Evolutionary conservation across 176 grass and related monocot species (phyloP), one percentile per base, ranked within the genome.

Genomic region (Hsuehochloa calcarea): DNA sequence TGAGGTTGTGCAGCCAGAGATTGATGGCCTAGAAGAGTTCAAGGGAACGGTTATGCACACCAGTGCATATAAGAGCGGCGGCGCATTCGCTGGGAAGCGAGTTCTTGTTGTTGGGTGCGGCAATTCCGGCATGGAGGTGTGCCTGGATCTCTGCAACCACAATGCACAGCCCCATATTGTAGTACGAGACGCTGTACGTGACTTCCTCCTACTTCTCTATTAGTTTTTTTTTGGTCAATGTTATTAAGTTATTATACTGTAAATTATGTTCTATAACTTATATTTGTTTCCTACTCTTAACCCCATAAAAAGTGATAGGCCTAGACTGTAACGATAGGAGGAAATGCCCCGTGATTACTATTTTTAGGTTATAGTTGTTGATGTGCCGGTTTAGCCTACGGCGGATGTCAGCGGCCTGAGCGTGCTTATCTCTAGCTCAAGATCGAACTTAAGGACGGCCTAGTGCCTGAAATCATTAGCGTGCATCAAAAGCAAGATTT

Each of bases 81-180:
- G 25, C 17, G 51, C 50, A 43, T 96, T 99, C 72, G 16, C 81
- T 19, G 90, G 86, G 20, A 91, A 89, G 83, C 84, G 77, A 20
- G 93, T 99, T 12, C 96, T 99, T 11, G 96, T 99, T 23, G 82
- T 99, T 35, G 96, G 96, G 15, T 90, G 93, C 39, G 96, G 96
- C 65, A 99, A 99, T 34, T 99, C 96, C 26, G 96, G 96, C 66
- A 99, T 99, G 96, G 96, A 99, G 72, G 96, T 99, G 38, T 96
- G 93, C 87, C 77, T 99, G 80, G 96, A 99, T 77, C 90, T 99
- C 70, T 96, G 93, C 91, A 92, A 94, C 66, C 82, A 96, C 91
- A 94, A 85, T 91, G 93, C 84, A 41, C 51, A 77, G 19, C 93
- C 97, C 13, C 85, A 87, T 90, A 92, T 99, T 80, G 92, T 94